phyloP scores from a whole-genome alignment of 352 stramenopile genomes.

The Phytopythium sindhum region DNA sequence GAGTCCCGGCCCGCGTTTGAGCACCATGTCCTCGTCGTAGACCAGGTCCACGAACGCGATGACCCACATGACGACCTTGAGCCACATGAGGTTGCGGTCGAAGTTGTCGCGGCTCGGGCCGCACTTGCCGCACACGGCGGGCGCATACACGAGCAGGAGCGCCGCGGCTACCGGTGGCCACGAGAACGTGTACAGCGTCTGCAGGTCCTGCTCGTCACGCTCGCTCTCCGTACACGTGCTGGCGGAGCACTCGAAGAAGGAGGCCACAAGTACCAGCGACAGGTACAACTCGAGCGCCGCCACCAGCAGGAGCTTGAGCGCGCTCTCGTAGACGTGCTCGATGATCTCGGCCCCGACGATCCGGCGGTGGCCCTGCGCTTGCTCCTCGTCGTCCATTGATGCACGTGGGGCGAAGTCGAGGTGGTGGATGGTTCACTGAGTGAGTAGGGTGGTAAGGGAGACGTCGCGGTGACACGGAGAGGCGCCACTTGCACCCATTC shows the following conservation, averaged over 20 bases:
- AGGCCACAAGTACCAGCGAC: constrained; percentile 46
- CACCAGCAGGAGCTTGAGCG: constrained; percentile 46
- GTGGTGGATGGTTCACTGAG: neutral
- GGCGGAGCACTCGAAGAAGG: constrained; percentile 48
- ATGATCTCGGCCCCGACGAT: neutral
- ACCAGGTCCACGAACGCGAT: constrained; percentile 41
- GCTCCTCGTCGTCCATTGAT: neutral
- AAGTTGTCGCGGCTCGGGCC: constrained; percentile 40
- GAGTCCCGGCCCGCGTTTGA: constrained; percentile 48
- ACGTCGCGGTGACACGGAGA: neutral
- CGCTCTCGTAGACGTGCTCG: constrained; percentile 15
- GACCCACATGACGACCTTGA: constrained; percentile 52
- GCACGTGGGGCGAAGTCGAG: neutral
- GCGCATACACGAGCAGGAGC: constrained; percentile 31
- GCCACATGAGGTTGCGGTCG: constrained; percentile 39
- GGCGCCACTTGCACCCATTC: neutral
- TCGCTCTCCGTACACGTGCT: constrained; percentile 9
- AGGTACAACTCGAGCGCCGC: constrained; percentile 49
- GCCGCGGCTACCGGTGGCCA: constrained; percentile 44
- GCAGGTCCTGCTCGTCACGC: constrained; percentile 46
- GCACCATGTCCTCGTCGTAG: constrained; percentile 44
- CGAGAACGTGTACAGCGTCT: constrained; percentile 45
- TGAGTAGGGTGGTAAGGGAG: neutral
- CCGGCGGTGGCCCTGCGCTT: neutral
- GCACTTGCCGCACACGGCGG: constrained; percentile 28